A percentile compares a stretch with the other conserved stretches of the same genome.
These are phyloP conservation scores for Tirmania nivea DNA, from an alignment of 495 filamentous ascomycete species.

Conservation along the genomic window DNA sequence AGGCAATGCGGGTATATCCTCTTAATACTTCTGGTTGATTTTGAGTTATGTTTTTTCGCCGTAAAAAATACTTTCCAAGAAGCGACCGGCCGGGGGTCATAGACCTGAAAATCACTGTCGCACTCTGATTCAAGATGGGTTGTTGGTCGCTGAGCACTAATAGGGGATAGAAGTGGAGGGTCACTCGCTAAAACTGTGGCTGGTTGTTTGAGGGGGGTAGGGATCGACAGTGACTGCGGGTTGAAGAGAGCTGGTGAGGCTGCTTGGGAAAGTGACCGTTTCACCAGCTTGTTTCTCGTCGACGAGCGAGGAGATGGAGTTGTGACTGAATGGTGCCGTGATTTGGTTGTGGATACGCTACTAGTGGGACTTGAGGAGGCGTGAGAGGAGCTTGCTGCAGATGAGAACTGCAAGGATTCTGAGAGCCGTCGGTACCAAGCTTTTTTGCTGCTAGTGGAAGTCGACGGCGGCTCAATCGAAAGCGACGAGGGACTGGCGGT, in stretches of 20 bases:
- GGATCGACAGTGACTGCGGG: constrained; percentile 2
- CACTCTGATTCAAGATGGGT: background rate
- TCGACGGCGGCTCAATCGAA: background rate
- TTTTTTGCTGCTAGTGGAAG: background rate
- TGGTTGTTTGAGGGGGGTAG: constrained; percentile 14
- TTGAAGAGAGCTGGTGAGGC: constrained; percentile 4
- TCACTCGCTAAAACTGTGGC: constrained; percentile 14
- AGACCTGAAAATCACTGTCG: background rate
- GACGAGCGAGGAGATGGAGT: constrained; percentile 12
- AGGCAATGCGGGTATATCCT: constrained; percentile 17
- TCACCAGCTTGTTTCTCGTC: constrained; percentile 60
- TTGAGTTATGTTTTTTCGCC: constrained; percentile 14
- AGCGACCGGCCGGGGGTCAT: constrained; percentile 8
- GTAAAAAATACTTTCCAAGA: constrained; percentile 19
- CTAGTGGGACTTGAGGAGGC: constrained; percentile 5
- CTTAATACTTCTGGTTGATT: constrained; percentile 11
- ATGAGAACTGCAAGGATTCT: constrained; percentile 14
- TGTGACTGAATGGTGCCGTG: constrained; percentile 11
- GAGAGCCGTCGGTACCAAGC: constrained; percentile 16
- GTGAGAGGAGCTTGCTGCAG: constrained; percentile 10
- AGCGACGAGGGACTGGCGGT: background rate
- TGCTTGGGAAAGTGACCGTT: constrained; percentile 47
- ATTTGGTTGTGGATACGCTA: constrained; percentile 10
- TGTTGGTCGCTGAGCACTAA: background rate
- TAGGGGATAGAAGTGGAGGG: constrained; percentile 10